Base-by-base conservation (phyloP, 2,329 filamentous ascomycete species). In the Apiospora sp. region DNA sequence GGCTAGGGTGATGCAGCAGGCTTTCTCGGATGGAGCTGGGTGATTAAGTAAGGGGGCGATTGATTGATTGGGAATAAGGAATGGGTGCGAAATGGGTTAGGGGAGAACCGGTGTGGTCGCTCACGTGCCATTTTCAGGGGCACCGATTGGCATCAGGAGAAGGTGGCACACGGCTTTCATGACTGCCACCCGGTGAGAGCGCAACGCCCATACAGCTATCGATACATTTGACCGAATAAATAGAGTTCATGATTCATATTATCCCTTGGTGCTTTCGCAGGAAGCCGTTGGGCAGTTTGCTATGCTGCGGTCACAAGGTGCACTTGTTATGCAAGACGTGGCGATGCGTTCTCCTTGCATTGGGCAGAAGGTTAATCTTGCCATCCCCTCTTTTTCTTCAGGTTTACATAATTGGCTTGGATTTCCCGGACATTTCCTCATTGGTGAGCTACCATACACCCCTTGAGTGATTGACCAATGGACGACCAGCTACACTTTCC, bases 41-140 rank as follows among this genome's bases (percentile, higher is more conserved):
- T 61, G 7, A 30, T 22, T 2, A 24, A 16, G 27, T 7, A 16
- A 19, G 16, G 44, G 44, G 44, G 44, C 13, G 16, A 48, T 7
- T 10, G 37, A 37, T 37, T 37, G 37, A 10, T 8, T 8, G 37
- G 10, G 7, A 7, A 10, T 5, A 10, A 10, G 37, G 37, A n/a
- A 8, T n/a, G 8, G n/a, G n/a, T 5, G 1, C 22, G 22, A 10
- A 12, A 7, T 8, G n/a, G 3, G 37, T 41, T 41, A 10, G 27
- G 27, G 16, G 34, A 58, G 51, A 24, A n/a, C 49, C 14, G n/a
- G 5, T 30, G 51, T 16, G 54, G 54, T 8, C 10, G 34, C 19
- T 64, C 58, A 64, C 34, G 58, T 64, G 58, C 58, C 58, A n/a
- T 1, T 41, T 64, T 64, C 58, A 64, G 58, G 58, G 58, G 58